Evolutionary conservation across 306 rosid genomes (phyloP), one percentile per base, ranked within the genome.

Genomic region (Herpetospermum pedunculosum): DNA sequence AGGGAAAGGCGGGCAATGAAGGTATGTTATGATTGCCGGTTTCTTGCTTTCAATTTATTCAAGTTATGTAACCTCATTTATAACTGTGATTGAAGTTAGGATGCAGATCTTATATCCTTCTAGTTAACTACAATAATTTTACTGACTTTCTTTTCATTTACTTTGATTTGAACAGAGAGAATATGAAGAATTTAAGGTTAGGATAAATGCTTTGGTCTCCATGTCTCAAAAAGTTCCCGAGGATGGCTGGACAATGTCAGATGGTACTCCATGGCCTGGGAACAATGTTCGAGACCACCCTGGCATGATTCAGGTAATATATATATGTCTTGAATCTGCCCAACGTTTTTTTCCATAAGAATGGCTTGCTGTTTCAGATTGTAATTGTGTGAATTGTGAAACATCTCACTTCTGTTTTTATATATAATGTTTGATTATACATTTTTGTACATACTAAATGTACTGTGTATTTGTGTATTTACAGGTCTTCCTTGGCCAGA

Each of bases 211-310:
- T 30, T 78, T 94, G 82, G 99, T 94, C 63, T 89, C 94, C 46
- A 89, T 89, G n/a, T 90, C 99, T 38, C 95, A 84, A 68, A 94
- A 91, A 77, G 96, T 91, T 83, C 97, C 97, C 0, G 99, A 94
- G 79, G 99, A 94, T 52, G 99, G 99, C 68, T 94, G 99, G 99
- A 94, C 99, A 72, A 94, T 94, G 99, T 96, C 91, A 75, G 99
- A 94, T 75, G 99, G 99, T 55, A 88, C 96, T 77, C 97, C 95
- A 5, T 94, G 99, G 99, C 99, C 96, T 13, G 97, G 99, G 71
- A 94, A 91, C 81, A 85, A 89, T 67, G 99, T 94, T 57, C 81
- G 99, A 77, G 97, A 94, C 76, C 99, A 94, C 83, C 99, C 99
- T 69, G 97, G 97, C 84, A 94, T 94, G 99, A 94, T 94, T 91